These are phyloP conservation scores for Sporothrix euskadiensis DNA, from an alignment of 2,329 filamentous ascomycete species.

Conservation along the genomic window DNA sequence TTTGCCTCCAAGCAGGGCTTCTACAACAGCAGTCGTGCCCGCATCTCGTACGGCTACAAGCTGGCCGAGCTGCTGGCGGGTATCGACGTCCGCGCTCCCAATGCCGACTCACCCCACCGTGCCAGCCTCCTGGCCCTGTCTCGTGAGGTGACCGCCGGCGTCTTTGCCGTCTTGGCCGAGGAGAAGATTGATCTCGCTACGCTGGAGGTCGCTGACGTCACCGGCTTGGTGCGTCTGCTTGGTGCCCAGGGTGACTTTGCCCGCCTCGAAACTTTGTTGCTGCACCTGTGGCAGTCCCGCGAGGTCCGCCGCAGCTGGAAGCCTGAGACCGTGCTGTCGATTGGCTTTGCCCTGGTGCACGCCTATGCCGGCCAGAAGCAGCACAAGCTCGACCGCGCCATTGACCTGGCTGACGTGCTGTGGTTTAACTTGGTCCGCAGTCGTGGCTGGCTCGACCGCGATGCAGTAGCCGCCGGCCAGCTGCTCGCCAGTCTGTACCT, in stretches of 20 bases:
- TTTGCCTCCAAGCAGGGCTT: slow-evolving; percentile 47
- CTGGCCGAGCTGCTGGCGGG: slow-evolving; percentile 49
- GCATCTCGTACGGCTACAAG: slow-evolving; percentile 48
- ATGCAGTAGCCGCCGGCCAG: slow-evolving; percentile 37
- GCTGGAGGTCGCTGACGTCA: slow-evolving; percentile 48
- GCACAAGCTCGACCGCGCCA: slow-evolving; percentile 36
- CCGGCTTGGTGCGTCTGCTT: slow-evolving; percentile 48
- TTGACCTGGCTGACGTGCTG: slow-evolving; percentile 39
- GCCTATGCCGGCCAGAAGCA: slow-evolving; percentile 36
- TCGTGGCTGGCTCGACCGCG: slow-evolving; percentile 38
- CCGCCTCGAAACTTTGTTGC: slow-evolving; percentile 46
- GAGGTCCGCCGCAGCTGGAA: slow-evolving; percentile 41
- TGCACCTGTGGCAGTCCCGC: slow-evolving; percentile 40
- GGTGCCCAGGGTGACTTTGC: slow-evolving; percentile 50
- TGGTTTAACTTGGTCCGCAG: slow-evolving; percentile 42
- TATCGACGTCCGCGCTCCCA: slow-evolving; percentile 41
- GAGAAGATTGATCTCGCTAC: slow-evolving; percentile 48
- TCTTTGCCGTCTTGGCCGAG: slow-evolving; percentile 46
- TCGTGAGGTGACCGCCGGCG: slow-evolving; percentile 43
- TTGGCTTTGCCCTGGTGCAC: slow-evolving; percentile 40
- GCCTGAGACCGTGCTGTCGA: slow-evolving; percentile 36
- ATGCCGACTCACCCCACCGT: slow-evolving; percentile 40
- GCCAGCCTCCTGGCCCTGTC: slow-evolving; percentile 43
- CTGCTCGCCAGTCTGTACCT: slow-evolving; percentile 38
- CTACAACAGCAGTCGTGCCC: slow-evolving; percentile 42